These are phyloP conservation scores for Colletotrichum falcatum DNA, from an alignment of 2,329 filamentous ascomycete species.

Conservation along the genomic window DNA sequence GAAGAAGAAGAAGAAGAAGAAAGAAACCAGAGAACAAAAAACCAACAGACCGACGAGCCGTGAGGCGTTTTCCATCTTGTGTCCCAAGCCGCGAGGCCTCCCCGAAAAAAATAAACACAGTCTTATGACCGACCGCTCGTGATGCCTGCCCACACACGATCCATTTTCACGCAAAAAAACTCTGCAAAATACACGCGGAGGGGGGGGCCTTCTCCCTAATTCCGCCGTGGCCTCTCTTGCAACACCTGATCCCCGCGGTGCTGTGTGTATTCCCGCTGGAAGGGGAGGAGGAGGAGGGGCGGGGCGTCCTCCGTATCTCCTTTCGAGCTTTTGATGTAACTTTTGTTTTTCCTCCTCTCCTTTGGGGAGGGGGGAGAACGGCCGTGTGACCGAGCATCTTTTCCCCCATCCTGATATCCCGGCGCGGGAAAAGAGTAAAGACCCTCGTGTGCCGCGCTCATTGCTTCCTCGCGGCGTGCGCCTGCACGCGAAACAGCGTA, in stretches of 20 bases:
- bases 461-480: not conserved
- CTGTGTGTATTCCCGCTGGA: constrained; percentile 41
- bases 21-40: too few species aligned
- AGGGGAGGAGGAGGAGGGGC: not conserved
- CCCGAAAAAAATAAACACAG: too few species aligned
- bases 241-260: constrained; percentile 31
- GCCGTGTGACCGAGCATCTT: constrained; percentile 43
- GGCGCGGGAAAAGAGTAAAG: constrained; percentile 8
- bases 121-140: constrained; percentile 44
- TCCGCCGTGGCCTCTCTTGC: constrained; percentile 4
- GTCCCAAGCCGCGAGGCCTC: constrained; percentile 52
- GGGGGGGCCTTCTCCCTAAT: too few species aligned
- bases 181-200: not conserved
- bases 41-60: constrained; percentile 48
- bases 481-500: constrained; percentile 23
- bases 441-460: not conserved
- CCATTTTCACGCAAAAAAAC: too few species aligned
- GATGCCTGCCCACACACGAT: constrained; percentile 16
- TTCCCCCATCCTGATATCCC: not conserved
- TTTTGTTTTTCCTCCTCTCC: not conserved
- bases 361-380: not conserved
- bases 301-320: not conserved
- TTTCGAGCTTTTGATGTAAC: constrained; percentile 27
- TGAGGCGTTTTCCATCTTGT: constrained; percentile 52
- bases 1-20: not conserved